Evolutionary conservation across 2,329 filamentous ascomycete genomes (phyloP), one percentile per base, ranked within the genome.

Genomic region (Penicillium sp.): DNA sequence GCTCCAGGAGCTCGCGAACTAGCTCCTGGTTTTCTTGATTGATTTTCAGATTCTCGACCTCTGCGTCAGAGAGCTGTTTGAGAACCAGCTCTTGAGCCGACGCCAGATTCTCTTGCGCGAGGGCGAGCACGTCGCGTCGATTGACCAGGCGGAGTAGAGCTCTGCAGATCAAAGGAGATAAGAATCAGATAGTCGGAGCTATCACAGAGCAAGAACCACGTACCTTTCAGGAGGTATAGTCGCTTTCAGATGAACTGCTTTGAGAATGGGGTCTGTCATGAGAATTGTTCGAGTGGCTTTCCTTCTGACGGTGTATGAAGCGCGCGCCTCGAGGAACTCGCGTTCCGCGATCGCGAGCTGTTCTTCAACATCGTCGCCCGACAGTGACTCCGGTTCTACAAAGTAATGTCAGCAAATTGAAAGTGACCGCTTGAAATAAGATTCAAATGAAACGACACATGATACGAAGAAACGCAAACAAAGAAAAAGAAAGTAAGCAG

Each of bases 201-300:
- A 28, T 28, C 20, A n/a, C 25, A 42, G 10, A 52, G 63, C 54
- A 25, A 37, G 41, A 50, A 57, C 47, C 11, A 59, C 73, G 57
- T 81, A 91, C 90, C 86, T 85, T 76, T 95, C 90, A 54, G 88
- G 81, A 47, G 85, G 84, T 2, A 86, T 85, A 17, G 86, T 82
- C 12, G 84, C 84, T 45, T 87, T 87, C 60, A 84, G 80, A 73
- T 96, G 90, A 41, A 94, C 86, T 6, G 91, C 89, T 69, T 90
- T 91, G 58, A 96, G 79, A 42, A 90, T 87, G 7, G 92, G 91
- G 68, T 91, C 89, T 58, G 88, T 87, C 66, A 86, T 86, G 65
- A 95, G 76, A 55, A 91, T 86, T 49, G 83, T 86, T 62, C 90
- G 86, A 22, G 88, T 81, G 22, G 90, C 87, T 61, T 86, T 86